These are phyloP conservation scores for Cyclotella atomus DNA, from an alignment of 108 stramenopile species.

Conservation along the genomic window DNA sequence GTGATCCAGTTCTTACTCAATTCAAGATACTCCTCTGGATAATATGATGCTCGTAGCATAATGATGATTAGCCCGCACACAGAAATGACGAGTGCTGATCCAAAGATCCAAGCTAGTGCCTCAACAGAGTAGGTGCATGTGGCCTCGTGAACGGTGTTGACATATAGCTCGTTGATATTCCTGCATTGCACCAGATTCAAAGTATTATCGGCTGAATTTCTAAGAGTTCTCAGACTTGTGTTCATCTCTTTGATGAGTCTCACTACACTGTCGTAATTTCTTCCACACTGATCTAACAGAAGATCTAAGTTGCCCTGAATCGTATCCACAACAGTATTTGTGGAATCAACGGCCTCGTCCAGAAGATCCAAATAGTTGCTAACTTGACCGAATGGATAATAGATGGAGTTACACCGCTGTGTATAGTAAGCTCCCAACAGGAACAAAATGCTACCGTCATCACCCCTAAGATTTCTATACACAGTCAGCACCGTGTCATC, in stretches of 20 bases:
- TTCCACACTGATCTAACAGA: constrained; percentile 35
- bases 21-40: constrained; percentile 24
- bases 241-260: constrained; percentile 27
- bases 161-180: constrained; percentile 46
- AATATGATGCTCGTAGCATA: constrained; percentile 48
- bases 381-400: constrained; percentile 34
- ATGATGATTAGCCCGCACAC: constrained; percentile 52
- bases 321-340: constrained; percentile 13
- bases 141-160: constrained; percentile 48
- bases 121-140: constrained; percentile 47
- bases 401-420: constrained; percentile 29
- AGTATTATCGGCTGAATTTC: constrained; percentile 15
- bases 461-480: constrained; percentile 33
- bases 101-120: constrained; percentile 49
- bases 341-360: constrained; percentile 37
- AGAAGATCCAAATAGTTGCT: constrained; percentile 36
- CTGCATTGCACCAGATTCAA: constrained; percentile 37
- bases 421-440: constrained; percentile 35
- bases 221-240: constrained; percentile 24
- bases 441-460: constrained; percentile 28
- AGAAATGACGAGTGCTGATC: constrained; percentile 43
- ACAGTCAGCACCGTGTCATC: constrained; percentile 42
- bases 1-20: constrained; percentile 25
- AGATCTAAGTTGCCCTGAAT: constrained; percentile 21
- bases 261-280: constrained; percentile 22